Evolutionary conservation across 352 stramenopile genomes (phyloP).

Genomic region (Aphanomyces cochlioides): DNA sequence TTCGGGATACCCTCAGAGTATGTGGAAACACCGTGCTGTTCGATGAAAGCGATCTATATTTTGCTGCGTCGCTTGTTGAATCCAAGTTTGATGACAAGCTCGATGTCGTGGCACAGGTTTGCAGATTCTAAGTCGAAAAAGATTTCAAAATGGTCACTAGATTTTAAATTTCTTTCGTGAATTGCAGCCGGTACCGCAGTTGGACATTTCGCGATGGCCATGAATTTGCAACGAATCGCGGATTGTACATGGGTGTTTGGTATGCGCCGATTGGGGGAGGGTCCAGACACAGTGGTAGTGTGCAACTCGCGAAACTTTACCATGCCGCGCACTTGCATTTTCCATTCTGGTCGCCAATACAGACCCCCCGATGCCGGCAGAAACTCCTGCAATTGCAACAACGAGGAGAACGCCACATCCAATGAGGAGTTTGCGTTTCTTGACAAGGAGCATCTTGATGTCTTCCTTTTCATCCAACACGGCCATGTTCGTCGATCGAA

Average conservation of each 20-base stretch:
- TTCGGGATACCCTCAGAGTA: conserved; percentile 46
- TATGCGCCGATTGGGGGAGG: too few species aligned
- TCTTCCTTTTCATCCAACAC: not conserved
- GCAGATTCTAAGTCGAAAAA: not conserved
- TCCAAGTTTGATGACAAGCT: conserved; percentile 3
- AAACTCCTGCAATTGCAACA: not conserved
- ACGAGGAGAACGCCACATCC: not conserved
- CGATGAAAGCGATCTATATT: conserved; percentile 55
- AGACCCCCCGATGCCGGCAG: too few species aligned
- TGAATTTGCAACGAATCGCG: too few species aligned
- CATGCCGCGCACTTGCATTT: not conserved
- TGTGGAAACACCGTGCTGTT: conserved; percentile 70
- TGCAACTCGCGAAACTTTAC: not conserved
- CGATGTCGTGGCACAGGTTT: conserved; percentile 4
- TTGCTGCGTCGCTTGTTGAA: conserved; percentile 36
- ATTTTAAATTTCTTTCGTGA: conserved; percentile 35
- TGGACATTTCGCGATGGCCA: too few species aligned
- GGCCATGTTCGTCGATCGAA: not conserved
- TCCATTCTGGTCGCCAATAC: not conserved
- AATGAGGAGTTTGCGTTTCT: not conserved
- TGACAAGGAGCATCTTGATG: not conserved
- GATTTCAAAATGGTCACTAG: not conserved
- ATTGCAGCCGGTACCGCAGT: not conserved
- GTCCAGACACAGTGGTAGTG: not conserved
- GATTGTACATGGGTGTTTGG: too few species aligned